phyloP scores from a whole-genome alignment of 108 stramenopile genomes.

The Cyclostephanos tholiformis region DNA sequence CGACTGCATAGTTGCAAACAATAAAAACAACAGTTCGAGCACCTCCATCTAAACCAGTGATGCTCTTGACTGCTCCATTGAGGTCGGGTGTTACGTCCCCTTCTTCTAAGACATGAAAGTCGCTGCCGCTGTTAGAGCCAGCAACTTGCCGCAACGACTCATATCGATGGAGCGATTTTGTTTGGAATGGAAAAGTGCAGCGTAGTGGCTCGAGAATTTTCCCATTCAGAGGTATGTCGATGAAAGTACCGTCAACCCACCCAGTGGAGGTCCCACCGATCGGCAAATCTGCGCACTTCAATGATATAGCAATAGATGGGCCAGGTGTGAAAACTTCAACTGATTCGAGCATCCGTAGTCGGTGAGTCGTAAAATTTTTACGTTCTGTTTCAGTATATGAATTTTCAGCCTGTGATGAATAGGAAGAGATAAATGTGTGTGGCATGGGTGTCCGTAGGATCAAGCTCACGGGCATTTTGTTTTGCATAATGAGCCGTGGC shows the following conservation, averaged over 20 bases:
- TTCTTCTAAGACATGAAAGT: conserved; percentile 69
- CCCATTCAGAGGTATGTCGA: conserved; percentile 69
- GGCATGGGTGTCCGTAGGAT: conserved; percentile 83
- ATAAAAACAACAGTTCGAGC: conserved; percentile 61
- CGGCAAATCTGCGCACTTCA: conserved; percentile 66
- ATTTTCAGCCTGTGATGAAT: conserved; percentile 6
- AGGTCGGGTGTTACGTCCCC: conserved; percentile 48
- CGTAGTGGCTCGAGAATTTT: conserved; percentile 64
- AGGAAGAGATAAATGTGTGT: conserved; percentile 57
- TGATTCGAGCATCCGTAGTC: conserved; percentile 51
- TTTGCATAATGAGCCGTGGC: conserved; percentile 70
- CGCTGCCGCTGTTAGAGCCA: conserved; percentile 41
- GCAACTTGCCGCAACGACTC: conserved; percentile 18
- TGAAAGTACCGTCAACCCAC: conserved; percentile 80
- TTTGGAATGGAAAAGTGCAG: conserved; percentile 66
- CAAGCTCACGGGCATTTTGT: conserved; percentile 66
- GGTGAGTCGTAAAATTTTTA: conserved; percentile 32
- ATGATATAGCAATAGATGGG: conserved; percentile 71
- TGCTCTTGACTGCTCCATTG: conserved; percentile 5
- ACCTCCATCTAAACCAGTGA: not conserved
- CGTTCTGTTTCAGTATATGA: conserved; percentile 18
- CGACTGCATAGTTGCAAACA: conserved; percentile 75
- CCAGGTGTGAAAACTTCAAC: conserved; percentile 84
- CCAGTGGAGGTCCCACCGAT: conserved; percentile 69
- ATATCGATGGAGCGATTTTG: conserved; percentile 30